phyloP scores from a whole-genome alignment of 1,284 basidiomycete species.

The Tilletia indica region DNA sequence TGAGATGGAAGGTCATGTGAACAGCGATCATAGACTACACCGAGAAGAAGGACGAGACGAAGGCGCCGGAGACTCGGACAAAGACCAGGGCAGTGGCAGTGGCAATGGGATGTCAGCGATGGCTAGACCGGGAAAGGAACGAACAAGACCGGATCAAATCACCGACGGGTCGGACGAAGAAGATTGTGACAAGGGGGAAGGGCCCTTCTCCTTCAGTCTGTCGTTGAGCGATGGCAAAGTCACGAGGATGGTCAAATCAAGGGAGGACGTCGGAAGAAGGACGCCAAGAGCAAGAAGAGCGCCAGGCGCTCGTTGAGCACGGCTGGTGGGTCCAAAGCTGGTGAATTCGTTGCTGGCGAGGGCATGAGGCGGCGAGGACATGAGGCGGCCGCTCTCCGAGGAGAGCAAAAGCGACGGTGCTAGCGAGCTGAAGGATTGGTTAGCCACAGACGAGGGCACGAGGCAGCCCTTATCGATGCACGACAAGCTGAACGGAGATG shows the following conservation, averaged over 20 bases:
- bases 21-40: no score
- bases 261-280: constrained; percentile 5
- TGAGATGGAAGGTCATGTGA: neutral
- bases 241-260: constrained; percentile 14
- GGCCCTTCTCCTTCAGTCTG: no score
- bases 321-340: no score
- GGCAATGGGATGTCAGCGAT: neutral
- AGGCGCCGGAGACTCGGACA: neutral
- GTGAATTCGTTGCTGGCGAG: no score
- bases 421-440: no score
- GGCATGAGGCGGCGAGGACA: no score
- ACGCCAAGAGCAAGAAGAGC: neutral
- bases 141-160: neutral
- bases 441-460: no score
- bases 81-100: neutral
- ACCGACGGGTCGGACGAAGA: neutral
- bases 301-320: no score
- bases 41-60: no score
- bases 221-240: constrained; percentile 9
- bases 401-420: neutral
- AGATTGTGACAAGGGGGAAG: neutral
- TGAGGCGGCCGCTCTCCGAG: neutral
- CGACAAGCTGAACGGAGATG: no score
- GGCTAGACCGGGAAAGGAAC: neutral
- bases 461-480: no score